Conservation (phyloP, 352 stramenopile genomes). For the Blastocystis sp. region DNA sequence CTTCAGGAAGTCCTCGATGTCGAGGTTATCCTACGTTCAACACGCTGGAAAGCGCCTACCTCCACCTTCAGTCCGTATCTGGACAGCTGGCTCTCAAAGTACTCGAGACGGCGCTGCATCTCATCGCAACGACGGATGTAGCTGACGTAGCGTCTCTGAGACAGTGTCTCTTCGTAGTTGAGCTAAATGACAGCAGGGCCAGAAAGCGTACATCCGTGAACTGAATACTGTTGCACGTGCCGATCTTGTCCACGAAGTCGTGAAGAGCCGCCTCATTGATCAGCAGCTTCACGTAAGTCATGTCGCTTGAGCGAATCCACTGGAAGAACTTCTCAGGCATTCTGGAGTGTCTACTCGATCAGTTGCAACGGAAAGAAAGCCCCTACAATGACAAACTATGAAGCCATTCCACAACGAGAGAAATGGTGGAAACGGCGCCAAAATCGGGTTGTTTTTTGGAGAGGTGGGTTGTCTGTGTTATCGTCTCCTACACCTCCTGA, state of each 20-base stretch:
- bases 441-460: neutral
- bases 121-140: slow-evolving; percentile 98
- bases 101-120: slow-evolving; percentile 95
- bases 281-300: slow-evolving; percentile 98
- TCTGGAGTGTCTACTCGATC: slow-evolving; percentile 10
- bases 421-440: neutral
- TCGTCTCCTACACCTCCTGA: too few relatives aligned
- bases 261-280: slow-evolving; percentile 94
- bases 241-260: slow-evolving; percentile 91
- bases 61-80: slow-evolving; percentile 86
- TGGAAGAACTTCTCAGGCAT: slow-evolving; percentile 68
- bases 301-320: slow-evolving; percentile 95
- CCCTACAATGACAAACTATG: slow-evolving; percentile 12
- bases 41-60: neutral
- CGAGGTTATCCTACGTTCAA: slow-evolving; percentile 3
- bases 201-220: slow-evolving; percentile 87
- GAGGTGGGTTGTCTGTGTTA: neutral
- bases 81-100: slow-evolving; percentile 87
- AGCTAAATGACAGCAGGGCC: slow-evolving; percentile 74
- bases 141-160: slow-evolving; percentile 94
- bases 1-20: slow-evolving; percentile 53
- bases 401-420: neutral
- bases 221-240: slow-evolving; percentile 89
- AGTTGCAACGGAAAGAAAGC: neutral
- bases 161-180: slow-evolving; percentile 94